Evolutionary conservation across 2,329 filamentous ascomycete species (phyloP), one percentile per base, ranked within the genome.

Genomic region (Scedosporium aurantiacum): DNA sequence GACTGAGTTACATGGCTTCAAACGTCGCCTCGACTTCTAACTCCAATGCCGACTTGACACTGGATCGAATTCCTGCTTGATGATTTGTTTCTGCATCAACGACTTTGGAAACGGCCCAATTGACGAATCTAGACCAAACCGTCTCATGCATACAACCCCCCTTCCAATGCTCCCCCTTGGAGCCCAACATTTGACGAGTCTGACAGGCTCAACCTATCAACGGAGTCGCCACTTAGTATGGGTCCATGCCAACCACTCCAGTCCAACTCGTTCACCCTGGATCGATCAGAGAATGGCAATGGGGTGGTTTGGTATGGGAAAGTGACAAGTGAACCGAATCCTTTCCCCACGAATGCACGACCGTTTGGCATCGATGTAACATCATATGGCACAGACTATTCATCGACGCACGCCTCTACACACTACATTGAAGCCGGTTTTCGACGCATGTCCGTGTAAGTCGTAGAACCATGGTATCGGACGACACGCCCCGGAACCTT

Each of bases 31-130:
- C 16, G 8, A n/a, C 45, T 50, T 14, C 16, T 18, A 8, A 8
- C 4, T 12, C 45, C 18, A 50, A 23, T 32, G 55, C n/a, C 47
- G 41, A 25, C 58, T 50, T 21, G 4, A 37, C 25, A 23, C 25
- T 40, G 25, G 23, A 6, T 50, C 27, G 40, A 37, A 27, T 21
- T 23, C 25, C 58, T 54, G 58, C 58, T 50, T 55, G 58, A 47
- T 54, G 58, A 60, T 60, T 54, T 60, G 28, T 60, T 60, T 60
- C 58, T 60, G 58, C 45, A 60, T 54, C 6, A 27, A 12, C n/a
- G 45, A 28, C 23, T 16, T 40, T 1, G 25, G 6, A 18, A 32
- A 16, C 18, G 37, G 12, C 37, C 28, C 56, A 58, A 60, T 60
- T 54, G 47, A 25, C 45, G 27, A 43, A 55, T 55, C 45, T 23